Evolutionary conservation across 257 asterid genomes (phyloP).

Genomic region (Jacaranda copaia): DNA sequence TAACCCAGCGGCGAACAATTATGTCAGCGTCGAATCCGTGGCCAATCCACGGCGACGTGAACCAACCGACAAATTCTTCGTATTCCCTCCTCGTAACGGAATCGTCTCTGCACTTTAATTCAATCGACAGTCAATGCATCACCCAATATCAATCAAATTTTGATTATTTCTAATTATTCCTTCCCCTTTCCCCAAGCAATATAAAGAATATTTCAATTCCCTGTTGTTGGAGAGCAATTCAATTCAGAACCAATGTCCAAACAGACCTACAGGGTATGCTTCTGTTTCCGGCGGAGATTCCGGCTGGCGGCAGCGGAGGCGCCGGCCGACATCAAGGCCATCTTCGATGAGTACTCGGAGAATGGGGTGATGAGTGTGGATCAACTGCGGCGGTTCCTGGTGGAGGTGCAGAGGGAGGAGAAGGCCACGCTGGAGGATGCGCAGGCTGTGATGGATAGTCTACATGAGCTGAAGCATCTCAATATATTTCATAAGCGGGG

Average conservation of each 20-base stretch:
- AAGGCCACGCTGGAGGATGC: conserved; percentile 57
- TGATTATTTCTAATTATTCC: conserved; percentile 6
- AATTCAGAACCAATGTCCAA: conserved; percentile 29
- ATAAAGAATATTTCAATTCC: background rate
- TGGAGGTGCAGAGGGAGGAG: conserved; percentile 59
- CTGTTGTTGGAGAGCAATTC: background rate
- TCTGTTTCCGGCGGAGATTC: conserved; percentile 69
- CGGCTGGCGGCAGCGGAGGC: conserved; percentile 55
- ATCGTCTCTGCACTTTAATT: background rate
- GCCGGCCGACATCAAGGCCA: conserved; percentile 50
- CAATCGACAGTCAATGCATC: background rate
- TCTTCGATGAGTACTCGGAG: conserved; percentile 52
- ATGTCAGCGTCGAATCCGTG: background rate
- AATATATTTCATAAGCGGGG: conserved; percentile 49
- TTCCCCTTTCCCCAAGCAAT: background rate
- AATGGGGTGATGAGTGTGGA: conserved; percentile 53
- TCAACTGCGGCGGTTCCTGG: conserved; percentile 52
- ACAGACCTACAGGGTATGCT: conserved; percentile 62
- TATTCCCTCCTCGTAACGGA: background rate
- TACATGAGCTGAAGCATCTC: conserved; percentile 37
- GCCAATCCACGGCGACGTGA: background rate
- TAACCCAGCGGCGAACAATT: background rate
- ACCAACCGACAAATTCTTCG: background rate
- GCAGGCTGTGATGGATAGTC: conserved; percentile 47
- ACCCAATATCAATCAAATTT: background rate